Conservation (phyloP, 2,329 filamentous ascomycete species). For the Sporothrix phasma region DNA sequence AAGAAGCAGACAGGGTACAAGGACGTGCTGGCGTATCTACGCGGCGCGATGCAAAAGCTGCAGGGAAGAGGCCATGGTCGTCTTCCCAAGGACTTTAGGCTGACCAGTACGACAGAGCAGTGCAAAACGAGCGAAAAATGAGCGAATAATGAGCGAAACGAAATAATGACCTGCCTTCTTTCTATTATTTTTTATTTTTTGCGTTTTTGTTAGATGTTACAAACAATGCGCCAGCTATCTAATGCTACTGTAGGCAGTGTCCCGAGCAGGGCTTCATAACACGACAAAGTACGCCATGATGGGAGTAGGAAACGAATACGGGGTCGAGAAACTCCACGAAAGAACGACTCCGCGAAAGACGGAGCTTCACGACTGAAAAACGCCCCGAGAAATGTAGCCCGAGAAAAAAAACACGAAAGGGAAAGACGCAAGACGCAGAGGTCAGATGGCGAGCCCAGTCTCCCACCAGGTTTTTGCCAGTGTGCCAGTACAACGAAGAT, state of each 20-base stretch:
- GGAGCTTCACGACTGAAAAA: no score
- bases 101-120: not conserved
- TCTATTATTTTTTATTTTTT: not conserved
- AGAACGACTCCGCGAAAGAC: no score
- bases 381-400: no score
- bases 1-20: constrained; percentile 62
- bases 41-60: constrained; percentile 34
- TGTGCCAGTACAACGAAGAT: constrained; percentile 47
- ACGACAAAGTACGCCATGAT: no score
- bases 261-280: no score
- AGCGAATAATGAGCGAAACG: not conserved
- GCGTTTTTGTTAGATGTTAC: no score
- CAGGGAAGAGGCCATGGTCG: constrained; percentile 15
- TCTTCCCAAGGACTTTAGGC: constrained; percentile 10
- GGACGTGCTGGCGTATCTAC: constrained; percentile 59
- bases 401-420: not conserved
- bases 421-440: not conserved
- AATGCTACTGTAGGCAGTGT: not conserved
- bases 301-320: no score
- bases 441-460: constrained; percentile 29
- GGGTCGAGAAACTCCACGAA: no score
- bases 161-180: no score
- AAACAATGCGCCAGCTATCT: not conserved
- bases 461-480: constrained; percentile 54
- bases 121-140: not conserved